phyloP scores from a whole-genome alignment of 257 asterid genomes.

The Echites panduratus region DNA sequence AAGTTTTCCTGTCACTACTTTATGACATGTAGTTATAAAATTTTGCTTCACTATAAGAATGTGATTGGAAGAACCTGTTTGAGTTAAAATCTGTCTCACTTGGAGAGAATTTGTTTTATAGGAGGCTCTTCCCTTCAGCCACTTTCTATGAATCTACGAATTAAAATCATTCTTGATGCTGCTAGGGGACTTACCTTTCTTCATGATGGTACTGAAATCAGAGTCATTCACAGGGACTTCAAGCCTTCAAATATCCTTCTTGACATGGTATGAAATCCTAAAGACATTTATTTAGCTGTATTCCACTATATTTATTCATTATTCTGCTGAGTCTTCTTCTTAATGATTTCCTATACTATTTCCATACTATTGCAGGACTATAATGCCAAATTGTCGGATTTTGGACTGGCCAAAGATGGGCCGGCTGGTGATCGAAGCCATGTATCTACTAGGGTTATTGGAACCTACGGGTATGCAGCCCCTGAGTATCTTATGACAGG shows the following conservation, averaged over 20 bases:
- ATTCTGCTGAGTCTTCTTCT: conserved; percentile 1
- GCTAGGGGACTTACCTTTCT: conserved; percentile 91
- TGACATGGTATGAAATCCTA: conserved; percentile 46
- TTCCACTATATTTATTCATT: not conserved
- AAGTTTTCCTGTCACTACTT: conserved; percentile 23
- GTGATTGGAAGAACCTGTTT: not conserved
- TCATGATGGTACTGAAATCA: conserved; percentile 67
- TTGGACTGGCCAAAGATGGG: conserved; percentile 88
- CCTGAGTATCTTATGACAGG: conserved; percentile 89
- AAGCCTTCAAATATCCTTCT: conserved; percentile 81
- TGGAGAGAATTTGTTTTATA: conserved; percentile 19
- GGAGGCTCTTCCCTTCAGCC: conserved; percentile 81
- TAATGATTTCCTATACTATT: not conserved
- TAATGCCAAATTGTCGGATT: conserved; percentile 81
- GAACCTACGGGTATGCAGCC: conserved; percentile 90
- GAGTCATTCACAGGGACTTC: conserved; percentile 81
- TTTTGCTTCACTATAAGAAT: not conserved
- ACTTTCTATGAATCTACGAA: conserved; percentile 60
- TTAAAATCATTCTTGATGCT: conserved; percentile 79
- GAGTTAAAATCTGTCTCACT: not conserved
- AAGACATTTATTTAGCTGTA: not conserved
- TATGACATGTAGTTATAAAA: not conserved
- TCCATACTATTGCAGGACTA: conserved; percentile 39
- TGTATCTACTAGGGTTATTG: conserved; percentile 87
- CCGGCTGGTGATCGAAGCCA: conserved; percentile 78